Conservation (phyloP, 768 basidiomycete species). For the Tylopilus sp. region DNA sequence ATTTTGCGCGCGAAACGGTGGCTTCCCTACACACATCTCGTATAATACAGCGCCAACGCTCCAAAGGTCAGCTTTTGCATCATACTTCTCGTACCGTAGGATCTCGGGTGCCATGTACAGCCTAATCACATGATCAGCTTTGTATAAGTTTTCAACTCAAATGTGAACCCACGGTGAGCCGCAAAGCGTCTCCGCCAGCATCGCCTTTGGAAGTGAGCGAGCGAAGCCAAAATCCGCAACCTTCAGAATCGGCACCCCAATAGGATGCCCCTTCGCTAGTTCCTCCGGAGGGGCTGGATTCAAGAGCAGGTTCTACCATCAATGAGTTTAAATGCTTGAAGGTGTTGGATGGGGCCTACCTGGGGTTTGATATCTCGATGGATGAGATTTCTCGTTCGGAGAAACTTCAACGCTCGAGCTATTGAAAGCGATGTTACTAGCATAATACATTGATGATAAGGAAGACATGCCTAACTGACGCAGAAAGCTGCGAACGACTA, state of each 20-base stretch:
- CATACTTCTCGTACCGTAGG: constrained; percentile 93
- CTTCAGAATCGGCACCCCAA: constrained; percentile 92
- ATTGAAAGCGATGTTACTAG: constrained; percentile 1
- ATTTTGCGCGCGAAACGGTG: constrained; percentile 94
- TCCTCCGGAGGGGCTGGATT: constrained; percentile 80
- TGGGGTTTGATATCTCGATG: constrained; percentile 98
- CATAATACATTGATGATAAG: background rate
- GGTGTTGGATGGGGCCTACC: constrained; percentile 32
- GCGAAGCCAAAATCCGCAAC: constrained; percentile 99
- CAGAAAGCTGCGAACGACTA: constrained; percentile 87
- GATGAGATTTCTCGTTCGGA: constrained; percentile 84
- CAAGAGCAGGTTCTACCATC: constrained; percentile 76
- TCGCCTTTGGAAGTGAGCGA: constrained; percentile 82
- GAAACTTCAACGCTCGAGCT: constrained; percentile 93
- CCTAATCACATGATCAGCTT: constrained; percentile 35
- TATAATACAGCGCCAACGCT: constrained; percentile 95
- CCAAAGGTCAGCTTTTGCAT: constrained; percentile 97
- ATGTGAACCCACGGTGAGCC: constrained; percentile 79
- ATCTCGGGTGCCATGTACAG: constrained; percentile 99
- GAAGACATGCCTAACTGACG: constrained; percentile 71
- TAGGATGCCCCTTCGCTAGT: constrained; percentile 80
- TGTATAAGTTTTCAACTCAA: background rate
- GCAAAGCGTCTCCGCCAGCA: constrained; percentile 97
- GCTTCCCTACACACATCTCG: constrained; percentile 91
- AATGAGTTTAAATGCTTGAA: constrained; percentile 4